These are phyloP conservation scores for Hypocrella siamensis DNA, from an alignment of 2,329 filamentous ascomycete genomes.

Conservation along the genomic window DNA sequence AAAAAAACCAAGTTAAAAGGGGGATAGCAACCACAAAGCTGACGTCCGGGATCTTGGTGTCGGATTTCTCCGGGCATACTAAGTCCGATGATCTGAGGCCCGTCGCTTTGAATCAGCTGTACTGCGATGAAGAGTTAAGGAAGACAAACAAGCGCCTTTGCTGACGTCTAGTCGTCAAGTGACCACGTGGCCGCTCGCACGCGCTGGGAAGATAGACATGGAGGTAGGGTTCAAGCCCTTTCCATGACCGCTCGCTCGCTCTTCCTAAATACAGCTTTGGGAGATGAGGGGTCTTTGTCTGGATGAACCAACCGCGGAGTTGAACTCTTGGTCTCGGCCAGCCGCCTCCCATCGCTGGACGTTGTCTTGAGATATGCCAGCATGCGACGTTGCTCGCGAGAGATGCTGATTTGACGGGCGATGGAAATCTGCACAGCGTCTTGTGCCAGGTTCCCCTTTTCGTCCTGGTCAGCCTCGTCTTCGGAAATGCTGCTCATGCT, in stretches of 20 bases:
- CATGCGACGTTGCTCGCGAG: constrained; percentile 42
- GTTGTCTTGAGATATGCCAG: constrained; percentile 34
- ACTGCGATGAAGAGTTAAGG: too few relatives aligned
- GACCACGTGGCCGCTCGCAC: too few relatives aligned
- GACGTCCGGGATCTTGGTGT: too few relatives aligned
- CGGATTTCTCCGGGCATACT: too few relatives aligned
- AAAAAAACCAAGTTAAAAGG: neutral
- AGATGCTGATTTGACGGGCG: constrained; percentile 51
- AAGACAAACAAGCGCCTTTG: too few relatives aligned
- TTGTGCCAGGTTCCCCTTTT: constrained; percentile 20
- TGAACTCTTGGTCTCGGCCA: constrained; percentile 21
- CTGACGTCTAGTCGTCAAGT: too few relatives aligned
- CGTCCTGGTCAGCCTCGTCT: constrained; percentile 6
- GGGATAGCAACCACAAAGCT: too few relatives aligned
- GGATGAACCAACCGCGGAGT: constrained; percentile 31
- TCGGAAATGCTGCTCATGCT: constrained; percentile 1
- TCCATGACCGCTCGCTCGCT: constrained; percentile 40
- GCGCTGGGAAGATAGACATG: too few relatives aligned
- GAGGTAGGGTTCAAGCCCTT: neutral
- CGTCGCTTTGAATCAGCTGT: too few relatives aligned
- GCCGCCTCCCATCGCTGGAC: constrained; percentile 5
- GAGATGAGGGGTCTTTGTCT: constrained; percentile 12
- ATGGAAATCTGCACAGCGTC: constrained; percentile 50
- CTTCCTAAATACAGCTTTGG: constrained; percentile 26
- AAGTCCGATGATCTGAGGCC: too few relatives aligned